Base-by-base conservation (phyloP, 2,329 filamentous ascomycete species). In the Camptophora hylomeconis region DNA sequence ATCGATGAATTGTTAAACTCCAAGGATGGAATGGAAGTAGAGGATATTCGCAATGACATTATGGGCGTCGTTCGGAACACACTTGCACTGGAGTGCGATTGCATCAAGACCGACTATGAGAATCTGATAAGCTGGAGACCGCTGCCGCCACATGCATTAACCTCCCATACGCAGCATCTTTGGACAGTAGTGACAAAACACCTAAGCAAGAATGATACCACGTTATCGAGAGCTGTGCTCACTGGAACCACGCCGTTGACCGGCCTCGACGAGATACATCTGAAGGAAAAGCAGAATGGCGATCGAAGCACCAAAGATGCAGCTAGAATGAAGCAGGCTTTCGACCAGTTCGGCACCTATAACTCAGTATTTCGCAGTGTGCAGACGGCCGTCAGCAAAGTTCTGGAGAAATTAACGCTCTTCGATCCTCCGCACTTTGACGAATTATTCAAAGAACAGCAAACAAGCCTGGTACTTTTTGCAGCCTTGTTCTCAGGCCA, bases 401-500 rank as follows among this genome's bases (percentile, higher is more conserved):
- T 93, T 25, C 67, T 95, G 21, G 79, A 84, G 39, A 70, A 79
- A 7, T 58, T 98, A 23, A 77, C 77, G 19, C 79, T 86, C 37
- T 86, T 94, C 45, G 67, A 70, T 12, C 63, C 72, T 1, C 57
- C 66, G 3, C 72, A 87, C 34, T 61, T 95, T 21, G 67, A 74
- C 33, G 60, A 67, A 14, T 57, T 95, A 7, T 82, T 81, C 45
- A 63, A 69, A 29, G 72, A 77, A 33, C 66, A 70, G 12, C 60
- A 72, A 22, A 75, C 75, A 5, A 78, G 81, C 35, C 73, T 76
- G 40, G 72, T 80, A 20, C 66, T 93, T 22, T 72, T 93, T 24
- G 76, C 78, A 4, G 68, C 82, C 11, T 70, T 94, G 5, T 74
- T 94, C 32, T 84, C 84, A 23, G 80, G 82, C 10, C 77, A 92